Conservation (phyloP, 129 eudicot genomes). For the Oenanthe sinensis region DNA sequence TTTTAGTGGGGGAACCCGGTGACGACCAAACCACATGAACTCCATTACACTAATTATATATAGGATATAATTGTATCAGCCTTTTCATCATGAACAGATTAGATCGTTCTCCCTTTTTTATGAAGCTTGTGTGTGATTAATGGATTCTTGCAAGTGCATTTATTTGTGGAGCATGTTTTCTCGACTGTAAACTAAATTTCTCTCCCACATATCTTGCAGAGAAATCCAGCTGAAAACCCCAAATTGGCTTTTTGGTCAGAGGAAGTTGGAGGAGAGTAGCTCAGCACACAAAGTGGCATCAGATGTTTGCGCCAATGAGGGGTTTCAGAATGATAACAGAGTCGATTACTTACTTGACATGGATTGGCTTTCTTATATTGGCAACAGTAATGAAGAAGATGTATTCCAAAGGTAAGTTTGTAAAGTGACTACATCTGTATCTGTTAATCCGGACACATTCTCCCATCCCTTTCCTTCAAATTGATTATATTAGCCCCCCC, state of each 20-base stretch:
- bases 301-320: slow-evolving; percentile 28
- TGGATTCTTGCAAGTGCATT: slow-evolving; percentile 3
- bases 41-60: no score
- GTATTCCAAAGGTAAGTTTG: slow-evolving; percentile 50
- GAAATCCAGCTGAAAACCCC: slow-evolving; percentile 97
- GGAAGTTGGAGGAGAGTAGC: slow-evolving; percentile 55
- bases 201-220: slow-evolving; percentile 31
- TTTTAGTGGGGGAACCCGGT: no score
- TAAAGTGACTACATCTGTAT: background rate
- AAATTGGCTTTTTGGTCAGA: slow-evolving; percentile 97
- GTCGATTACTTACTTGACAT: slow-evolving; percentile 44
- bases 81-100: background rate
- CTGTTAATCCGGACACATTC: background rate
- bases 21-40: no score
- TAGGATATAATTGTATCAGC: background rate
- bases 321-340: slow-evolving; percentile 36
- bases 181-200: background rate
- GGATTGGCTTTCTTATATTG: slow-evolving; percentile 54
- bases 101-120: background rate
- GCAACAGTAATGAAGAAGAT: slow-evolving; percentile 56
- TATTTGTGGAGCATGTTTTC: background rate
- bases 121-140: background rate
- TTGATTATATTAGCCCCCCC: background rate
- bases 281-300: slow-evolving; percentile 37
- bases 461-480: slow-evolving; percentile 7